Percentiles rank a stretch among this genome's conserved stretches.
phyloP scores from a whole-genome alignment of 2,329 filamentous ascomycete genomes.

The Aspergillus aculeatus region DNA sequence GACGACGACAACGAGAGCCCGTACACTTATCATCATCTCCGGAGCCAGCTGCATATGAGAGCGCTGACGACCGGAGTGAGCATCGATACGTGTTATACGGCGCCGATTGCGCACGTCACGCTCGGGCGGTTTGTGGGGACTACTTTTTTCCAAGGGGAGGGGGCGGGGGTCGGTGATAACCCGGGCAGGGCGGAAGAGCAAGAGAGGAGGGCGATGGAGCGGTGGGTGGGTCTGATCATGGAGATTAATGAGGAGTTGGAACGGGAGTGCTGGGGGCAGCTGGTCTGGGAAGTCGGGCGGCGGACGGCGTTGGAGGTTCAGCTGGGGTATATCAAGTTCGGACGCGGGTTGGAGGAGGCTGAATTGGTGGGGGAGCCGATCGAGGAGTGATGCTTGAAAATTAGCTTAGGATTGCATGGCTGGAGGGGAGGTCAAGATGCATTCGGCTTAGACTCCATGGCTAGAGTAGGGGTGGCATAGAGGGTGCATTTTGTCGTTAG shows the following conservation, averaged over 20 bases:
- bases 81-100: conserved; percentile 9
- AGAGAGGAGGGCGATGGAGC: neutral
- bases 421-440: no score
- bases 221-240: neutral
- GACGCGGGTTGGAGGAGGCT: neutral
- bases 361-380: neutral
- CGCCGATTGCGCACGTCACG: conserved; percentile 4
- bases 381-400: neutral
- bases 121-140: conserved; percentile 2
- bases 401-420: no score
- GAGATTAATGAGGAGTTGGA: conserved; percentile 1
- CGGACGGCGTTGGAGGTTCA: conserved; percentile 5
- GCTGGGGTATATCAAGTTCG: conserved; percentile 5
- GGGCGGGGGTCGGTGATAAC: neutral
- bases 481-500: no score
- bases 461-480: no score
- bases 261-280: neutral
- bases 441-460: no score
- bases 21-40: conserved; percentile 4
- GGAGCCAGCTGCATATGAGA: conserved; percentile 2
- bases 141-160: neutral
- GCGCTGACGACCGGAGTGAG: neutral
- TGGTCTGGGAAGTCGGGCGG: neutral
- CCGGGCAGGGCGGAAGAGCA: neutral
- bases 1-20: no score